Conservation (phyloP, 208 protist species). For the Giardia duodenalis region DNA sequence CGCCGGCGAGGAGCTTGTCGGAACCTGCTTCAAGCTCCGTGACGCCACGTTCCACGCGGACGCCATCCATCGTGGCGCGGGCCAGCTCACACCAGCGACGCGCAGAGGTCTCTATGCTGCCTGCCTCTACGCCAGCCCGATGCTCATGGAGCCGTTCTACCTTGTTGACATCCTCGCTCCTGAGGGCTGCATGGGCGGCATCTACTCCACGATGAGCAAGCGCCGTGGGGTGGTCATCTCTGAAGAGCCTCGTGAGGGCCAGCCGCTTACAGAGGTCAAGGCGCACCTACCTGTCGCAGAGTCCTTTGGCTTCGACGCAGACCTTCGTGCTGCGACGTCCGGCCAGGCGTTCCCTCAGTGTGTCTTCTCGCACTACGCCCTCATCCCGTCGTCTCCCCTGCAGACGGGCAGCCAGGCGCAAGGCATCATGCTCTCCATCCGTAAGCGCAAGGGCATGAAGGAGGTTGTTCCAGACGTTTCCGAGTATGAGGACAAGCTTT, state of each 20-base stretch:
- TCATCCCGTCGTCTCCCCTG: slow-evolving; percentile 65
- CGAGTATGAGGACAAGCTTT: slow-evolving; percentile 37
- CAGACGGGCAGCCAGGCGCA: slow-evolving; percentile 54
- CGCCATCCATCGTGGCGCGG: slow-evolving; percentile 88
- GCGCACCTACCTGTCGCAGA: slow-evolving; percentile 90
- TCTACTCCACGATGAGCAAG: slow-evolving; percentile 79
- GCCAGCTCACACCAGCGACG: slow-evolving; percentile 86
- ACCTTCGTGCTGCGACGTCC: slow-evolving; percentile 74
- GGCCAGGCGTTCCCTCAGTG: slow-evolving; percentile 92
- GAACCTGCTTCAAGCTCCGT: slow-evolving; percentile 75
- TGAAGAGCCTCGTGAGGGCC: slow-evolving; percentile 76
- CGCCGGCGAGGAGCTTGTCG: slow-evolving; percentile 81
- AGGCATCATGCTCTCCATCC: slow-evolving; percentile 59
- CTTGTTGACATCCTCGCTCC: slow-evolving; percentile 83
- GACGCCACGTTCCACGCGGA: slow-evolving; percentile 93
- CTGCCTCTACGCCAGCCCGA: slow-evolving; percentile 67
- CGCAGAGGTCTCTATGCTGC: slow-evolving; percentile 75
- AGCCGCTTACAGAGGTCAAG: slow-evolving; percentile 80
- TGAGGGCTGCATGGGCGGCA: slow-evolving; percentile 73
- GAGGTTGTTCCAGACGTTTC: slow-evolving; percentile 9
- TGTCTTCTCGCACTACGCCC: slow-evolving; percentile 91
- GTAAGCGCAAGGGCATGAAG: slow-evolving; percentile 84
- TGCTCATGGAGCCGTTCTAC: slow-evolving; percentile 87
- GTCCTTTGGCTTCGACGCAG: slow-evolving; percentile 89
- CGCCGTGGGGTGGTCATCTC: slow-evolving; percentile 81